Conservation (phyloP, 1,284 basidiomycete genomes). For the Puccinia horiana region DNA sequence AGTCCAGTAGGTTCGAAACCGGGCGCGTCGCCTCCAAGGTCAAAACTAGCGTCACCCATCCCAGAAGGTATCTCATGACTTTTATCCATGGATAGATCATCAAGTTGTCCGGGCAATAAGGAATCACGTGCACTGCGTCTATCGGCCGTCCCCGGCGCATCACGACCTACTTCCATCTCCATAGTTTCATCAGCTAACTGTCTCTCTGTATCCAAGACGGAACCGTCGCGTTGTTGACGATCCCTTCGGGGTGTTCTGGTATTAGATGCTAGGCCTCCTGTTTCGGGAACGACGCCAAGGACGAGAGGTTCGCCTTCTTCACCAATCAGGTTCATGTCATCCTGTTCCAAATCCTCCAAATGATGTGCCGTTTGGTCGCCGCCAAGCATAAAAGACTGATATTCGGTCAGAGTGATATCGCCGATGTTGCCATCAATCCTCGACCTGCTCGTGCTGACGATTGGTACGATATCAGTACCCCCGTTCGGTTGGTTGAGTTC, state of each 20-base stretch:
- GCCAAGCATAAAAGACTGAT: background rate
- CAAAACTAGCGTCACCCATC: constrained; percentile 15
- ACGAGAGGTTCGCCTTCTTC: background rate
- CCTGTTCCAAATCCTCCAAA: background rate
- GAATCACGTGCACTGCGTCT: constrained; percentile 35
- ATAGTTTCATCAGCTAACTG: constrained; percentile 27
- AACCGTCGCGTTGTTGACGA: constrained; percentile 12
- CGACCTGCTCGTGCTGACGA: background rate
- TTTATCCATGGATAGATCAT: constrained; percentile 15
- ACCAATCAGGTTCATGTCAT: background rate
- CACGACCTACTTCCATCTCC: constrained; percentile 41
- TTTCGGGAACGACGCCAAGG: background rate
- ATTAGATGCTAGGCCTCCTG: constrained; percentile 6
- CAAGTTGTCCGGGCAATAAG: constrained; percentile 12
- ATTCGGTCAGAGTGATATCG: constrained; percentile 32
- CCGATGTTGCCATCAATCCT: constrained; percentile 26
- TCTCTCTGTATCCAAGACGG: background rate
- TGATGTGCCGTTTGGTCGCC: background rate
- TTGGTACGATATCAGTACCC: constrained; percentile 1
- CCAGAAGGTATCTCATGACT: constrained; percentile 6
- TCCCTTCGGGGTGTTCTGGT: background rate
- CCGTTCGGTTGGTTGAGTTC: constrained; percentile 10
- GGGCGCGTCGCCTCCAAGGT: constrained; percentile 10
- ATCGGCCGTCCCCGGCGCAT: constrained; percentile 32
- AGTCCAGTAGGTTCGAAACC: constrained; percentile 15